phyloP scores from a whole-genome alignment of 345 rosid genomes.

The Boechera divaricarpa region DNA sequence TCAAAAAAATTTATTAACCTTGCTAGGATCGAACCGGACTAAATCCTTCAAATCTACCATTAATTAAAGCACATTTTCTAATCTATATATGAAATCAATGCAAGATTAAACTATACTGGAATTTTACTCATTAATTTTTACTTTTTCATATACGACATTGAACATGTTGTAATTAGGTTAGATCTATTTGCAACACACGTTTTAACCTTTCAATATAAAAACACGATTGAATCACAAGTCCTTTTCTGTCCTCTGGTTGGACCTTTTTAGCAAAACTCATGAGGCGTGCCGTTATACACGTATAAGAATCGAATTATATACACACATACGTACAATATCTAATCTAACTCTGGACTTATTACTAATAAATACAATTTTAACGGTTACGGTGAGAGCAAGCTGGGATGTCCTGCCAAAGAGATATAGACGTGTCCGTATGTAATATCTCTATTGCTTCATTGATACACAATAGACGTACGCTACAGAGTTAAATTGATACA shows the following conservation, averaged over 20 bases:
- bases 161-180: background rate
- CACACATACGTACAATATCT: background rate
- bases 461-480: background rate
- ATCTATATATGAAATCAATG: background rate
- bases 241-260: background rate
- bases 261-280: background rate
- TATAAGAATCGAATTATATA: background rate
- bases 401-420: background rate
- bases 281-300: background rate
- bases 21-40: background rate
- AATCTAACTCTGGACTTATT: background rate
- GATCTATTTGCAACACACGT: background rate
- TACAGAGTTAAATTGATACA: background rate
- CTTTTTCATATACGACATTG: background rate
- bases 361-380: background rate
- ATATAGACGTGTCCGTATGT: background rate
- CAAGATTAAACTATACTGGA: background rate
- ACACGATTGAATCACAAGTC: background rate
- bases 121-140: background rate
- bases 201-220: background rate
- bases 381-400: constrained; percentile 5
- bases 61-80: background rate
- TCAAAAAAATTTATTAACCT: no score
- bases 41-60: background rate
- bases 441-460: background rate